Evolutionary conservation across 2,329 filamentous ascomycete species (phyloP).

Genomic region (Claviceps capensis): DNA sequence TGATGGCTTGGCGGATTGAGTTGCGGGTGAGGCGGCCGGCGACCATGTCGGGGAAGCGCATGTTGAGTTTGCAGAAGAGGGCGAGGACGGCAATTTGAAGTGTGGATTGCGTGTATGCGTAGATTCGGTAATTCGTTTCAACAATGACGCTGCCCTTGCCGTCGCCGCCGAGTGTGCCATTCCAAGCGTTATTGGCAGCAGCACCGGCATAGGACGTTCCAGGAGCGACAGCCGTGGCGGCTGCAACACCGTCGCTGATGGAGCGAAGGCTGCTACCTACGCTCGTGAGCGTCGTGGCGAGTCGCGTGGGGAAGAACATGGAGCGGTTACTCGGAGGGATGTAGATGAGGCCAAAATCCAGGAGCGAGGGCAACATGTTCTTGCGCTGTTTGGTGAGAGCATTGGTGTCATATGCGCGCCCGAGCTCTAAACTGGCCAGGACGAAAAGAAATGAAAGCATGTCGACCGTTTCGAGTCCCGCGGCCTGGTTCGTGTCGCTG

Average conservation of each 20-base stretch:
- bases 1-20: slow-evolving; percentile 76
- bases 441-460: slow-evolving; percentile 95
- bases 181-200: slow-evolving; percentile 7
- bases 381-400: slow-evolving; percentile 69
- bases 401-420: slow-evolving; percentile 76
- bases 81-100: slow-evolving; percentile 89
- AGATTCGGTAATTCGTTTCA: slow-evolving; percentile 95
- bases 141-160: slow-evolving; percentile 79
- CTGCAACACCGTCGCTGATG: slow-evolving; percentile 53
- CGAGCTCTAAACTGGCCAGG: slow-evolving; percentile 82
- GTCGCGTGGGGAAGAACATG: slow-evolving; percentile 77
- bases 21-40: slow-evolving; percentile 81
- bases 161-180: slow-evolving; percentile 21
- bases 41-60: slow-evolving; percentile 89
- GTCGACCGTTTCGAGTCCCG: slow-evolving; percentile 77
- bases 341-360: slow-evolving; percentile 88
- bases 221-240: slow-evolving; percentile 40
- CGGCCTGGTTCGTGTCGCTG: slow-evolving; percentile 42
- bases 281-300: slow-evolving; percentile 85
- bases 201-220: slow-evolving; percentile 15
- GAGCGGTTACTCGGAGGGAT: slow-evolving; percentile 42
- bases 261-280: slow-evolving; percentile 63
- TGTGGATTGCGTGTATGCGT: slow-evolving; percentile 89
- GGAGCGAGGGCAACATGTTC: slow-evolving; percentile 80
- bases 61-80: slow-evolving; percentile 76